Evolutionary conservation across 2,329 filamentous ascomycete genomes (phyloP).

Genomic region (Microsporum ferrugineum): DNA sequence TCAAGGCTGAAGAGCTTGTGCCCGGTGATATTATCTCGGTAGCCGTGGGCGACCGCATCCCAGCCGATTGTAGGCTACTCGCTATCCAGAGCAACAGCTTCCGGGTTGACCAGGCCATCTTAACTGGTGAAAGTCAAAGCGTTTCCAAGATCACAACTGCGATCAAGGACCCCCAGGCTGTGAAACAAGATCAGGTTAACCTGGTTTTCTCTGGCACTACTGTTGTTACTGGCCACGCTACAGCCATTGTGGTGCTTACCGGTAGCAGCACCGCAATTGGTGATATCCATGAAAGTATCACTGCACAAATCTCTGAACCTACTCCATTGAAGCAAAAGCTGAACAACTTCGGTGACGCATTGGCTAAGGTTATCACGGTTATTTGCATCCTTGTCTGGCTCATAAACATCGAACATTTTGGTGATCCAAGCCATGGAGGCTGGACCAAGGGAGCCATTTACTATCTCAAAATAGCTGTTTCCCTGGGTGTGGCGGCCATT

Average conservation of each 20-base stretch:
- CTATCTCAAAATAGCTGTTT: conserved; percentile 98
- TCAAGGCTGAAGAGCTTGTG: conserved; percentile 95
- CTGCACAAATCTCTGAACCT: conserved; percentile 91
- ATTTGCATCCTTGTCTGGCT: conserved; percentile 96
- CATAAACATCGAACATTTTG: conserved; percentile 97
- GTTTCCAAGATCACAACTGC: conserved; percentile 68
- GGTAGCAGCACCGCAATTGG: conserved; percentile 88
- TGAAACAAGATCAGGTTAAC: conserved; percentile 95
- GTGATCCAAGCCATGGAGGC: conserved; percentile 79
- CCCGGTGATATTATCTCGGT: conserved; percentile 86
- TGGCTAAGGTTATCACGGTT: conserved; percentile 95
- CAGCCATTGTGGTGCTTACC: conserved; percentile 79
- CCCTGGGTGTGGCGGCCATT: conserved; percentile 92
- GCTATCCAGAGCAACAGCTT: conserved; percentile 96
- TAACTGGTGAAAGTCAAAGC: conserved; percentile 96
- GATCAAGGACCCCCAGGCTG: conserved; percentile 68
- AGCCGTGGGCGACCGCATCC: conserved; percentile 81
- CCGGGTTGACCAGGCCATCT: conserved; percentile 86
- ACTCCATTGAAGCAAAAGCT: conserved; percentile 97
- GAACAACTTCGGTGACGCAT: conserved; percentile 89
- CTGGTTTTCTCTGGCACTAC: conserved; percentile 98
- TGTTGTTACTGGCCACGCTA: conserved; percentile 86
- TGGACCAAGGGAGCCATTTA: conserved; percentile 98
- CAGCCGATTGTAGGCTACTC: conserved; percentile 83
- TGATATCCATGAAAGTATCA: conserved; percentile 97